Conservation (phyloP, 2,329 filamentous ascomycete genomes). For the Fusarium sublunatum region DNA sequence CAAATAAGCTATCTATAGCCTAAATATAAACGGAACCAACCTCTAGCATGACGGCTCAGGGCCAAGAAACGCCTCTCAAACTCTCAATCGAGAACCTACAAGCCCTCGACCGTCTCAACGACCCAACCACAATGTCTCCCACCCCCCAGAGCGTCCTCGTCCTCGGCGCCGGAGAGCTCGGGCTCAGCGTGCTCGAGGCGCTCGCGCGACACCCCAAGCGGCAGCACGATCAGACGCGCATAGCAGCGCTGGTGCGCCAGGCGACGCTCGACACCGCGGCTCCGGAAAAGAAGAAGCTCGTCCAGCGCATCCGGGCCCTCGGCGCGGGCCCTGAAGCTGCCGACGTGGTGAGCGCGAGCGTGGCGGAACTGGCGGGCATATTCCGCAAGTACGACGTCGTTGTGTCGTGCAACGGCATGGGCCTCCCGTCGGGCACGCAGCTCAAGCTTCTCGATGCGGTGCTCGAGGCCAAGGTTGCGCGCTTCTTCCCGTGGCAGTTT, state of each 20-base stretch:
- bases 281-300: conserved; percentile 51
- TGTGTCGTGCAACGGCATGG: conserved; percentile 72
- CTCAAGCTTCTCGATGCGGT: conserved; percentile 67
- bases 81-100: conserved; percentile 44
- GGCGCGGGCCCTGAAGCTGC: conserved; percentile 57
- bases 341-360: conserved; percentile 56
- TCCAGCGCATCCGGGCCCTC: conserved; percentile 51
- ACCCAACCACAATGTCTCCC: conserved; percentile 38
- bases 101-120: conserved; percentile 43
- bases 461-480: conserved; percentile 59
- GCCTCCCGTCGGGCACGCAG: conserved; percentile 65
- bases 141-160: conserved; percentile 60
- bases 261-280: conserved; percentile 56
- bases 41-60: conserved; percentile 26
- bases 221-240: conserved; percentile 41
- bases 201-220: conserved; percentile 60
- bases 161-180: conserved; percentile 75
- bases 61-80: conserved; percentile 35
- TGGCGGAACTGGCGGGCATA: conserved; percentile 53
- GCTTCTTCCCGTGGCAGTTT: conserved; percentile 79
- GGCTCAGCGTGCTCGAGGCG: conserved; percentile 63
- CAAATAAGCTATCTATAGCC: conserved; percentile 28
- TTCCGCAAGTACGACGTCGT: conserved; percentile 64
- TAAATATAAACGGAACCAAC: conserved; percentile 25
- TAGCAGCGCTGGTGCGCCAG: conserved; percentile 66